Evolutionary conservation across 176 grass and related monocot genomes (phyloP).

Genomic region (Sorghum bicolor): Sorghum_bicolor_NCBIv3 NC_012871.2:812501-813000

Average conservation of each 20-base stretch:
- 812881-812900: background rate
- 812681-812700: background rate
- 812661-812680: conserved; percentile 11
- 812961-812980: conserved; percentile 11
- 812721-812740: background rate
- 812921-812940: conserved; percentile 12
- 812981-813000: conserved; percentile 7
- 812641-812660: background rate
- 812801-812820: conserved; percentile 9
- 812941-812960: conserved; percentile 9
- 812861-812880: background rate
- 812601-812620: conserved; percentile 17
- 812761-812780: background rate
- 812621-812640: conserved; percentile 3
- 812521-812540: conserved; percentile 98
- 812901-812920: conserved; percentile 8
- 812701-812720: conserved; percentile 3
- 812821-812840: background rate
- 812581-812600: conserved; percentile 26
- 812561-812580: conserved; percentile 59
- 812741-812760: conserved; percentile 20
- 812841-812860: conserved; percentile 2
- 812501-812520: conserved; percentile 95
- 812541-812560: conserved; percentile 77
- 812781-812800: background rate